A percentile compares a stretch with the other conserved stretches of the same genome.
These are phyloP conservation scores for Cutaneotrichosporon daszewskae DNA, from an alignment of 1,284 basidiomycete species.

Conservation along the genomic window DNA sequence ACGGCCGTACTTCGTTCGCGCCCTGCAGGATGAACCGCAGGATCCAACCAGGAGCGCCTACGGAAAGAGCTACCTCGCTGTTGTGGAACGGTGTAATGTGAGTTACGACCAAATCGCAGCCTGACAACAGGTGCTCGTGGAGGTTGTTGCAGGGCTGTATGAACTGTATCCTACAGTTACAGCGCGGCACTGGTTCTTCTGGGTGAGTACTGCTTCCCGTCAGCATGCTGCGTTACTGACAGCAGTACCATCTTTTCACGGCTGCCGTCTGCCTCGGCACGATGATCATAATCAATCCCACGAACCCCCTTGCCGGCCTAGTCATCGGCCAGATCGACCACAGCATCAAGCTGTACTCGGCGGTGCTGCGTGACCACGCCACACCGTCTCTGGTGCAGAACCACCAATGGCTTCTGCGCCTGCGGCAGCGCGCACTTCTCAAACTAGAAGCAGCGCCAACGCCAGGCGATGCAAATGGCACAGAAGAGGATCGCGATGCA, in stretches of 20 bases:
- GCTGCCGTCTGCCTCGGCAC: slow-evolving; percentile 31
- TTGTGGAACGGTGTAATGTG: slow-evolving; percentile 33
- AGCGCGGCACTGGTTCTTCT: slow-evolving; percentile 34
- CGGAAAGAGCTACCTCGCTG: slow-evolving; percentile 26
- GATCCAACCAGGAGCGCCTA: slow-evolving; percentile 23
- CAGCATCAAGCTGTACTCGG: slow-evolving; percentile 22
- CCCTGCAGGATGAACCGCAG: slow-evolving; percentile 20
- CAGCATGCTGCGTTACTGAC: slow-evolving; percentile 1
- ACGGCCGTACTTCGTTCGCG: slow-evolving; percentile 31
- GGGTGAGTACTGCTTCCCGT: slow-evolving; percentile 22
- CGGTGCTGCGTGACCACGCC: slow-evolving; percentile 15
- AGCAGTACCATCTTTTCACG: slow-evolving; percentile 33
- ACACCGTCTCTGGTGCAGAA: slow-evolving; percentile 22
- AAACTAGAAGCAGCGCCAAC: slow-evolving; percentile 12
- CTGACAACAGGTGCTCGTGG: too few species aligned
- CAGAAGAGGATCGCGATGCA: slow-evolving; percentile 9
- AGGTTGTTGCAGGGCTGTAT: slow-evolving; percentile 23
- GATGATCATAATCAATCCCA: slow-evolving; percentile 20
- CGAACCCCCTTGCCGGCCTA: slow-evolving; percentile 16
- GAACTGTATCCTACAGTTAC: slow-evolving; percentile 24
- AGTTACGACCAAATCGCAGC: neutral
- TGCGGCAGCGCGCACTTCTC: slow-evolving; percentile 18
- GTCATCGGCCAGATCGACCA: slow-evolving; percentile 21
- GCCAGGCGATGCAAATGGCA: slow-evolving; percentile 1
- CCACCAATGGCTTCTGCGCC: slow-evolving; percentile 26